A percentile compares a stretch with the other conserved stretches of the same genome.
Evolutionary conservation across 257 asterid species (phyloP).

Genomic region (Solanum peruvianum): DNA sequence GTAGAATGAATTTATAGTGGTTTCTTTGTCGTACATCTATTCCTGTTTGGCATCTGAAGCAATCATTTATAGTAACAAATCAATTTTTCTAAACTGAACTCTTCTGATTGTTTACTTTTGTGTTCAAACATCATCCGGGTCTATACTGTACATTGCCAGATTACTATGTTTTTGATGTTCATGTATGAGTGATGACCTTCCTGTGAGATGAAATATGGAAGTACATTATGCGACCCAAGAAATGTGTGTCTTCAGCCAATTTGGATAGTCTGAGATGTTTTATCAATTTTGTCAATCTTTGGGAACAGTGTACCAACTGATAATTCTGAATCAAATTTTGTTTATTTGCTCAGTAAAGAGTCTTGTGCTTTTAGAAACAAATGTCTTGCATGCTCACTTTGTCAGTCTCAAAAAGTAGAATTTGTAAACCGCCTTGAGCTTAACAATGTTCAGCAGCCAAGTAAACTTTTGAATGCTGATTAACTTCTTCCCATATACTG

Average conservation of each 20-base stretch:
- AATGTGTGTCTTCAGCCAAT: neutral
- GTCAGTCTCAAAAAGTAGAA: neutral
- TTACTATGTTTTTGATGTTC: neutral
- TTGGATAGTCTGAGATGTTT: neutral
- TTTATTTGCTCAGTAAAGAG: neutral
- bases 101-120: neutral
- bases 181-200: neutral
- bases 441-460: neutral
- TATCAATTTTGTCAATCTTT: neutral
- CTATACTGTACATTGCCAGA: neutral
- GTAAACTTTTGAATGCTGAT: neutral
- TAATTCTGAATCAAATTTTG: neutral
- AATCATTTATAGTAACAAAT: neutral
- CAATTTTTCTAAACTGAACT: neutral
- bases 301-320: neutral
- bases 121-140: neutral
- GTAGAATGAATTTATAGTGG: neutral
- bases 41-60: neutral
- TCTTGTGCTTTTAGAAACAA: neutral
- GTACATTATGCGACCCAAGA: neutral
- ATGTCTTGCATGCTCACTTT: neutral
- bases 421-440: neutral
- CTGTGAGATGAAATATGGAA: neutral
- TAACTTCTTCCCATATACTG: neutral
- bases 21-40: neutral